Base-by-base conservation (phyloP, 1,284 basidiomycete genomes). In the Tylopilus orsonianus region DNA sequence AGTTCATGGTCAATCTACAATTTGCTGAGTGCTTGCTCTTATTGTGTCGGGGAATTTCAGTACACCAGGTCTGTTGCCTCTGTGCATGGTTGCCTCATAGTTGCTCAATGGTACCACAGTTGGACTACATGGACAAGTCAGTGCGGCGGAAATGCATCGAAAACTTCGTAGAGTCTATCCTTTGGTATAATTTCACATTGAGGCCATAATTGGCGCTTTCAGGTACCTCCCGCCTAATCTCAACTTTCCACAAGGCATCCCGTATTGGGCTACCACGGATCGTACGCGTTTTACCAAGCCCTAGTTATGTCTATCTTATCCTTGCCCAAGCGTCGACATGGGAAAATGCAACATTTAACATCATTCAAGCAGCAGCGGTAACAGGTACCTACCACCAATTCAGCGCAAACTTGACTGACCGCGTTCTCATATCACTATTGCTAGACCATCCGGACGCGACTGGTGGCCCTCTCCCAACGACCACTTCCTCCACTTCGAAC, bases 1-100 rank as follows among this genome's bases (percentile, higher is more conserved):
- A 63, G 64, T 24, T 63, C 53, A 14, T 63, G 65, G 61, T 63
- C 65, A 8, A 50, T 51, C 22, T 63, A 67, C 37, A 63, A 63
- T 40, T 42, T 63, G 5, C 14, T 67, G 36, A 67, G 63, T 14
- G 63, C 61, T 16, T 67, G 61, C 12, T 53, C 56, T 13, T 50
- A 44, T 24, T 65, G 58, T 35, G 8, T 40, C 13, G 53, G 35
- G 4, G 40, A 55, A 41, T 9, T 6, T 19, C 44, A 49, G 8
- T 58, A 49, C 22, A 27, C 44, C 16, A 62, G 54, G 64, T 63
- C 8, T 12, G 46, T 29, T 8, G 5, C 16, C 33, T 36, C 13
- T 33, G n/a, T 24, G 12, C 26, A 26, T n/a, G 14, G 26, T 20
- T 29, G 18, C 13, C 24, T n/a, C 5, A 22, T 7, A n/a, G 26